Evolutionary conservation across 345 rosid genomes (phyloP).

Genomic region (Rhodamnia rubescens): DNA sequence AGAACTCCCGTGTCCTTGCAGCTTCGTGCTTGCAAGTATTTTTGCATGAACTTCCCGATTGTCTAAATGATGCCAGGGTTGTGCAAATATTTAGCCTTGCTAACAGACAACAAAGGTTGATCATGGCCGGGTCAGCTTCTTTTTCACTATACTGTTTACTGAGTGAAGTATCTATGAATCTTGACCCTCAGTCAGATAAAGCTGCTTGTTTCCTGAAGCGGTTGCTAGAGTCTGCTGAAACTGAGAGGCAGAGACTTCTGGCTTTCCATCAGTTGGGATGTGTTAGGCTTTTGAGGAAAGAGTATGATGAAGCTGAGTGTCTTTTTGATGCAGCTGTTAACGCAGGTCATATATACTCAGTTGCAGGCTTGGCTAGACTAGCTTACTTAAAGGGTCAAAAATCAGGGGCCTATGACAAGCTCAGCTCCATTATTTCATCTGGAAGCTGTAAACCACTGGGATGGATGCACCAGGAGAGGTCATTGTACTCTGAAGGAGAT

Average conservation of each 20-base stretch:
- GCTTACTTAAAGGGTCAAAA: constrained; percentile 52
- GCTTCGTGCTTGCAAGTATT: constrained; percentile 81
- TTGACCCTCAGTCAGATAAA: constrained; percentile 62
- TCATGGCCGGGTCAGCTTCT: constrained; percentile 76
- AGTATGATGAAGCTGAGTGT: constrained; percentile 64
- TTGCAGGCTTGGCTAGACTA: constrained; percentile 80
- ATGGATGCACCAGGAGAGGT: constrained; percentile 98
- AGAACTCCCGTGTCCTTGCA: constrained; percentile 70
- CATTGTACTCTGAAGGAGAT: constrained; percentile 70
- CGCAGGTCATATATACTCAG: constrained; percentile 71
- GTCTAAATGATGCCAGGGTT: constrained; percentile 63
- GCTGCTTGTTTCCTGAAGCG: constrained; percentile 53
- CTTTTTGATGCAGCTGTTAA: constrained; percentile 58
- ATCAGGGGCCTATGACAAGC: constrained; percentile 63
- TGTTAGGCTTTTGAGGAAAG: constrained; percentile 68
- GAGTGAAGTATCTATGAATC: constrained; percentile 78
- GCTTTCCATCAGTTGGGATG: constrained; percentile 96
- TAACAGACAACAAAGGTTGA: constrained; percentile 36
- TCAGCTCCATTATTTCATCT: constrained; percentile 69
- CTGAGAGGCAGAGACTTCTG: constrained; percentile 50
- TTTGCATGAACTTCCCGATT: constrained; percentile 64
- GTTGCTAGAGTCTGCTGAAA: constrained; percentile 64
- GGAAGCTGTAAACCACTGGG: constrained; percentile 49
- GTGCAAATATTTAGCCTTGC: constrained; percentile 51
- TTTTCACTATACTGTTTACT: constrained; percentile 72